phyloP scores from a whole-genome alignment of 306 rosid species.

The Cucurbita maxima region DNA sequence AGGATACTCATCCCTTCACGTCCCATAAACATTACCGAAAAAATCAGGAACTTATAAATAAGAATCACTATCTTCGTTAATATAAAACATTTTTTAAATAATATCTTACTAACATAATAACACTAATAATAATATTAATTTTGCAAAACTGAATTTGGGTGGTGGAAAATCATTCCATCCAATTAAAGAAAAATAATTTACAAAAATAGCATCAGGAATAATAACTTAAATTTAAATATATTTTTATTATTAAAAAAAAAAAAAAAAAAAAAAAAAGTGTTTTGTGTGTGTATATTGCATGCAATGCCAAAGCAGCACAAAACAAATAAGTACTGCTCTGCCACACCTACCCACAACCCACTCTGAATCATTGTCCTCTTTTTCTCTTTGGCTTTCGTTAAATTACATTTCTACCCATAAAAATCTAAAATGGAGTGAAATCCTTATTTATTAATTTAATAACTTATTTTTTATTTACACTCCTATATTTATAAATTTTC shows the following conservation, averaged over 20 bases:
- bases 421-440: neutral
- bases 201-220: neutral
- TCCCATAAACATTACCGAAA: too few species aligned
- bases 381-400: neutral
- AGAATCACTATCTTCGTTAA: too few species aligned
- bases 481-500: too few species aligned
- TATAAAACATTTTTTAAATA: too few species aligned
- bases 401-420: neutral
- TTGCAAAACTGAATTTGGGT: neutral
- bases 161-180: neutral
- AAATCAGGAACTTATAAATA: too few species aligned
- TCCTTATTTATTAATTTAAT: too few species aligned
- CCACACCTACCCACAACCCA: neutral
- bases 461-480: too few species aligned
- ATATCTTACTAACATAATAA: too few species aligned
- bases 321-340: neutral
- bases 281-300: too few species aligned
- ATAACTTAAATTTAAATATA: too few species aligned
- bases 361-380: neutral
- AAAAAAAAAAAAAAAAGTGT: neutral
- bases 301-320: neutral
- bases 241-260: too few species aligned
- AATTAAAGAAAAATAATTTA: neutral
- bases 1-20: neutral
- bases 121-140: too few species aligned